These are phyloP conservation scores for Diutina neorugosa DNA, from an alignment of 1,139 yeast species.

Conservation along the genomic window DNA sequence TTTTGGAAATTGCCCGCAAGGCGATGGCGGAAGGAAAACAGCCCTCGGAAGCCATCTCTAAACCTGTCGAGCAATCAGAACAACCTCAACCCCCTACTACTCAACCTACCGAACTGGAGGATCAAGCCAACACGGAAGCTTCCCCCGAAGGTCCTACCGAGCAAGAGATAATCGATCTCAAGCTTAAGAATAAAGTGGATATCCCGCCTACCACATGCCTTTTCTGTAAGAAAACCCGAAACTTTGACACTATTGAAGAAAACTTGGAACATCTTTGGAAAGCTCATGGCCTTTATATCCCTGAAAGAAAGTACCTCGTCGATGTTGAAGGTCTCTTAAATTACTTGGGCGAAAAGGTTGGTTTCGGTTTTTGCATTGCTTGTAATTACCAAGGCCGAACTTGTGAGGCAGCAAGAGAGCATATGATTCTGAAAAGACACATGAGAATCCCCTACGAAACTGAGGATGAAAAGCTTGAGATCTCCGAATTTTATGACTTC, in stretches of 20 bases:
- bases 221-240: constrained; percentile 36
- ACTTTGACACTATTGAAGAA: constrained; percentile 36
- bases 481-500: constrained; percentile 82
- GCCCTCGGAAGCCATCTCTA: background rate
- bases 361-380: constrained; percentile 74
- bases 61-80: background rate
- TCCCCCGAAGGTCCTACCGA: constrained; percentile 20
- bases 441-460: constrained; percentile 82
- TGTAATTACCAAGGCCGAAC: constrained; percentile 78
- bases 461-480: constrained; percentile 66
- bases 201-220: constrained; percentile 59
- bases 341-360: constrained; percentile 73
- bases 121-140: constrained; percentile 7
- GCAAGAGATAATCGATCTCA: constrained; percentile 42
- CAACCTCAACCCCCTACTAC: background rate
- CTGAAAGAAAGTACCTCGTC: constrained; percentile 60
- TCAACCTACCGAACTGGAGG: background rate
- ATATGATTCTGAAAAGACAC: constrained; percentile 77
- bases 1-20: background rate
- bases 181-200: constrained; percentile 48
- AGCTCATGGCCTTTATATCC: constrained; percentile 74
- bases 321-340: constrained; percentile 62
- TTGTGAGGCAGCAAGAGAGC: constrained; percentile 82
- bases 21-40: background rate
- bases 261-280: constrained; percentile 56